Conservation (phyloP, 2,329 filamentous ascomycete species). For the Phyllosticta citriasiana region DNA sequence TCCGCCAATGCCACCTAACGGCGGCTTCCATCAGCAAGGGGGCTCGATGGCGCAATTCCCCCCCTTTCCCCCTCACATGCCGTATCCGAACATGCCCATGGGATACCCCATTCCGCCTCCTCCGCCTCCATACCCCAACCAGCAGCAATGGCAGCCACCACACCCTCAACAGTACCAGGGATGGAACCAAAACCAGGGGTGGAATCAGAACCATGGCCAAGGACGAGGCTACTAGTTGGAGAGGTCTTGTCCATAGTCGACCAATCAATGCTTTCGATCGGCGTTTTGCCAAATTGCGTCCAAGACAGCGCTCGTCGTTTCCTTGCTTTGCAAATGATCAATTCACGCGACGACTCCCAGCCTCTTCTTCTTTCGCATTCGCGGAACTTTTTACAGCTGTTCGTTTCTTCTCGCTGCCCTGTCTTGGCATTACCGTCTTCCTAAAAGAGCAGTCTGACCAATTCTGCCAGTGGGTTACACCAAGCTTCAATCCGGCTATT, state of each 20-base stretch:
- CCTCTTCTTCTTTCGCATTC: not conserved
- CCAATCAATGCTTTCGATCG: not conserved
- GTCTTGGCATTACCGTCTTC: not conserved
- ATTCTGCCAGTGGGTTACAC: too few species aligned
- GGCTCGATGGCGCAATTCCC: not conserved
- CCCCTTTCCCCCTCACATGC: conserved; percentile 1
- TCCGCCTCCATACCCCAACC: conserved; percentile 1
- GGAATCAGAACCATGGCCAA: not conserved
- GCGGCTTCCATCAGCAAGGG: not conserved
- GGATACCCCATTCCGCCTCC: conserved; percentile 4
- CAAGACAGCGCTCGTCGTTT: not conserved
- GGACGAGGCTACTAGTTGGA: not conserved
- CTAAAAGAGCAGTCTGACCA: too few species aligned
- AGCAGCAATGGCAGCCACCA: conserved; percentile 1
- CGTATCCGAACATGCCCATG: conserved; percentile 3
- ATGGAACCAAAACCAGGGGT: not conserved
- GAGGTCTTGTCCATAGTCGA: not conserved
- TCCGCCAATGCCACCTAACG: conserved; percentile 1
- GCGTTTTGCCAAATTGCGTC: not conserved
- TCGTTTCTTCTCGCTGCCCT: not conserved
- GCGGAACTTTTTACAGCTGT: not conserved
- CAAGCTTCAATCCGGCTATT: too few species aligned
- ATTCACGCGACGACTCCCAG: not conserved
- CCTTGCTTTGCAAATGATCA: not conserved
- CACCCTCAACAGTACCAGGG: not conserved